Conservation (phyloP, 768 basidiomycete species). For the Leccinum barrowsii region DNA sequence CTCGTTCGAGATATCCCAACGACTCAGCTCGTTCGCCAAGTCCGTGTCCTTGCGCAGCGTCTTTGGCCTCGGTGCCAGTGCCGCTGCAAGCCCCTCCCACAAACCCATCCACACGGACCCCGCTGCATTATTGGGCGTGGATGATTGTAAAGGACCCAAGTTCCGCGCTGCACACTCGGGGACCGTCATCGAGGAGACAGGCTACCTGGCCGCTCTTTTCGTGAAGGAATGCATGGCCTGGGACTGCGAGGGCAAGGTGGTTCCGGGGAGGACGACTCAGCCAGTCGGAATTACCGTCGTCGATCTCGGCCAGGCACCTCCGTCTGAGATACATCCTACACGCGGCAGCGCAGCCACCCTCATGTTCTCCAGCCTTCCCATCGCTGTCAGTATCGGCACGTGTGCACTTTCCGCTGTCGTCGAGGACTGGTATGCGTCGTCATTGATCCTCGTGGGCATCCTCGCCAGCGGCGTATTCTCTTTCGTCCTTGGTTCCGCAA, state of each 20-base stretch:
- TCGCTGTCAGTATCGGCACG: constrained; percentile 17
- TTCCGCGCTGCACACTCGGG: constrained; percentile 70
- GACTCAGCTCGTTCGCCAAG: constrained; percentile 17
- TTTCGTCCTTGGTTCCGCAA: constrained; percentile 23
- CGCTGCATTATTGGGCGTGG: constrained; percentile 9
- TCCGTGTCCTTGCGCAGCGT: constrained; percentile 2
- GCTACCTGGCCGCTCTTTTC: constrained; percentile 53
- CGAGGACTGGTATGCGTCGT: constrained; percentile 26
- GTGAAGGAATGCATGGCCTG: constrained; percentile 13
- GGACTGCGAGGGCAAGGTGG: constrained; percentile 7
- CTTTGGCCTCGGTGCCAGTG: not conserved
- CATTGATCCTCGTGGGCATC: constrained; percentile 32
- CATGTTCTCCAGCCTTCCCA: constrained; percentile 18
- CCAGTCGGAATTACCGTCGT: constrained; percentile 11
- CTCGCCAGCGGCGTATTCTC: constrained; percentile 28
- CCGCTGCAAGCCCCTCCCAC: constrained; percentile 2
- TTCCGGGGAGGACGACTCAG: constrained; percentile 10
- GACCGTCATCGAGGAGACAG: constrained; percentile 45
- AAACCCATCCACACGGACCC: constrained; percentile 3
- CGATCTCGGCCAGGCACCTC: constrained; percentile 10
- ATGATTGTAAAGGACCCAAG: constrained; percentile 44
- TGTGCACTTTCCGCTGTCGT: constrained; percentile 19
- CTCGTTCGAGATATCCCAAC: constrained; percentile 26
- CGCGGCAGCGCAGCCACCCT: not conserved
- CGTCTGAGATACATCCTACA: constrained; percentile 5